Conservation (phyloP, 1,284 basidiomycete genomes). For the Fomitopsis betulina region DNA sequence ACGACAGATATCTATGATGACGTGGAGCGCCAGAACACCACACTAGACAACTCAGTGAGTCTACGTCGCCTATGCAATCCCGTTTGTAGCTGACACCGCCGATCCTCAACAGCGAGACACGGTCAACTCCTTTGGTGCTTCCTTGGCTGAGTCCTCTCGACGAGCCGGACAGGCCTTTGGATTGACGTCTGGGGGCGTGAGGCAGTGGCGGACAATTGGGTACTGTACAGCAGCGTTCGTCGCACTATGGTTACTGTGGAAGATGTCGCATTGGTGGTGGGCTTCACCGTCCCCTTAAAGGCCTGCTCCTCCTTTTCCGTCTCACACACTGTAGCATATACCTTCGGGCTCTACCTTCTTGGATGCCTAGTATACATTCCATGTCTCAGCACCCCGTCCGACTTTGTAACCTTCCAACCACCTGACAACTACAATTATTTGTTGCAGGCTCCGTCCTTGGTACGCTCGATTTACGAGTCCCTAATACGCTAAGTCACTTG, state of each 20-base stretch:
- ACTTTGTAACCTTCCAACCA: no score
- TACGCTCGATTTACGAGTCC: no score
- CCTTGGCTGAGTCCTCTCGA: slow-evolving; percentile 58
- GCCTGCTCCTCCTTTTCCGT: no score
- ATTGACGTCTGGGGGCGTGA: slow-evolving; percentile 55
- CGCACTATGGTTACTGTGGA: slow-evolving; percentile 42
- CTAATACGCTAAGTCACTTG: no score
- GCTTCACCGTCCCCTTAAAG: slow-evolving; percentile 11
- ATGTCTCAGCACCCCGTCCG: no score
- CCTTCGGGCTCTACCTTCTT: neutral
- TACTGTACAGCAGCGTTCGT: slow-evolving; percentile 45
- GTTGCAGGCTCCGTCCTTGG: no score
- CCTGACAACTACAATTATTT: no score
- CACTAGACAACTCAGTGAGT: slow-evolving; percentile 70
- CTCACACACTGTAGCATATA: neutral
- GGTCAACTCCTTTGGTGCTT: slow-evolving; percentile 58
- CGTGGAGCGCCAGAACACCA: slow-evolving; percentile 74
- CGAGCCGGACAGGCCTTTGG: slow-evolving; percentile 70
- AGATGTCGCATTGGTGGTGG: slow-evolving; percentile 29
- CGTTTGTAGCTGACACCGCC: neutral
- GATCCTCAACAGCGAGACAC: slow-evolving; percentile 46
- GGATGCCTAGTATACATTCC: no score
- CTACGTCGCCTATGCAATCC: neutral
- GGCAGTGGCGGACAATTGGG: slow-evolving; percentile 61
- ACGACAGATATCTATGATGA: slow-evolving; percentile 79